Evolutionary conservation across 2,329 filamentous ascomycete genomes (phyloP).

Genomic region (Fusarium metavorans): DNA sequence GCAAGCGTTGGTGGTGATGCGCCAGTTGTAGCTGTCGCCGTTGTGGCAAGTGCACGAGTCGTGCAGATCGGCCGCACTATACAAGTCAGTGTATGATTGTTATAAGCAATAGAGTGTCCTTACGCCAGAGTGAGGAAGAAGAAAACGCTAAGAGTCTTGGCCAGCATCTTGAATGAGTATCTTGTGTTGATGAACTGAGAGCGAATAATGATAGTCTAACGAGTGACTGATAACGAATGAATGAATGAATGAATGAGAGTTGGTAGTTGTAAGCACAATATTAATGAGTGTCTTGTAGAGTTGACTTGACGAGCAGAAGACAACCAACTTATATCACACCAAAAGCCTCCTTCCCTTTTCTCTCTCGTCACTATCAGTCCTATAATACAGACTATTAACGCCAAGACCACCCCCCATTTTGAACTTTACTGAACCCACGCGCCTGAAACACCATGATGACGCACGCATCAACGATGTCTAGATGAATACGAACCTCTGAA

Average conservation of each 20-base stretch:
- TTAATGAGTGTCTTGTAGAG: conserved; percentile 1
- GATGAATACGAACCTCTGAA: not conserved
- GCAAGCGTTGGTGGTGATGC: conserved; percentile 35
- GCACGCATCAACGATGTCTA: not conserved
- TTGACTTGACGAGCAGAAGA: not conserved
- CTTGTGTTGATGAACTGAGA: not conserved
- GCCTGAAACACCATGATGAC: not conserved
- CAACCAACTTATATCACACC: not conserved
- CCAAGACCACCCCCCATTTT: not conserved
- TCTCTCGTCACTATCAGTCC: not conserved
- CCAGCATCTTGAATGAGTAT: conserved; percentile 24
- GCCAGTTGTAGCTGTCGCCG: conserved; percentile 37
- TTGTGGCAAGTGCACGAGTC: conserved; percentile 36
- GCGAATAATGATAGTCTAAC: not conserved
- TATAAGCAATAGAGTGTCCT: not conserved
- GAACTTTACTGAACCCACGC: not conserved
- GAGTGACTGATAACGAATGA: conserved; percentile 1
- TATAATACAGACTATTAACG: not conserved
- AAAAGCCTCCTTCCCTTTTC: not conserved
- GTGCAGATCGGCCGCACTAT: conserved; percentile 34
- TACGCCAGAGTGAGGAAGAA: conserved; percentile 30
- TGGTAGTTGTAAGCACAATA: conserved; percentile 2
- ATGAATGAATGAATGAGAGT: conserved; percentile 12
- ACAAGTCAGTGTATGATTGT: not conserved
- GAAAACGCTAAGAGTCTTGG: conserved; percentile 24